Percentiles rank a stretch among this genome's conserved stretches.
phyloP scores from a whole-genome alignment of 139 green algal genomes.

The Chlamydomonas eustigma region DNA sequence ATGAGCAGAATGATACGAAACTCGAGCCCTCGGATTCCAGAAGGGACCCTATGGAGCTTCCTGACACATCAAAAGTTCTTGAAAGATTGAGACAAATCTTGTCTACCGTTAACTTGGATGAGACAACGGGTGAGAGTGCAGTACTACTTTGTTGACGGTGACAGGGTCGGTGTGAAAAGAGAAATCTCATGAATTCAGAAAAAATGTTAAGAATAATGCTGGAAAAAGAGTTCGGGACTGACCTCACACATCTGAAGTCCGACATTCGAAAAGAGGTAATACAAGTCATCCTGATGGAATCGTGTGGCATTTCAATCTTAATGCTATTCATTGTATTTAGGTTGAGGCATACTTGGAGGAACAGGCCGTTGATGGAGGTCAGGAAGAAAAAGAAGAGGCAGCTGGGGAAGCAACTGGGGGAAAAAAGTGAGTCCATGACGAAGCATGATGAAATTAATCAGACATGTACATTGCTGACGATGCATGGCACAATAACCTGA shows the following conservation, averaged over 20 bases:
- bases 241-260: conserved; percentile 34
- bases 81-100: not conserved
- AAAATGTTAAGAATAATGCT: conserved; percentile 65
- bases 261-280: conserved; percentile 4
- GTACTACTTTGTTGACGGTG: too few species aligned
- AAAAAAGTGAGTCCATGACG: too few species aligned
- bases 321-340: too few species aligned
- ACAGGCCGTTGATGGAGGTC: not conserved
- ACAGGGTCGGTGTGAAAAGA: too few species aligned
- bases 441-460: too few species aligned
- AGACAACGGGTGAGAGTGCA: not conserved
- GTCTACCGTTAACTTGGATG: not conserved
- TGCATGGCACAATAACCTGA: too few species aligned
- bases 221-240: conserved; percentile 51
- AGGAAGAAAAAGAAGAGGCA: not conserved
- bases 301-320: too few species aligned
- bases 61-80: not conserved
- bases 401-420: not conserved
- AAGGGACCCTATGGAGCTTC: too few species aligned
- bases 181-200: conserved; percentile 34
- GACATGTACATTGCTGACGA: too few species aligned
- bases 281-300: too few species aligned
- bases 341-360: not conserved
- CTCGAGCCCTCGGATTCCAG: too few species aligned
- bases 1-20: too few species aligned